These are phyloP conservation scores for Hanseniaspora thailandica DNA, from an alignment of 805 yeast genomes.

Conservation along the genomic window DNA sequence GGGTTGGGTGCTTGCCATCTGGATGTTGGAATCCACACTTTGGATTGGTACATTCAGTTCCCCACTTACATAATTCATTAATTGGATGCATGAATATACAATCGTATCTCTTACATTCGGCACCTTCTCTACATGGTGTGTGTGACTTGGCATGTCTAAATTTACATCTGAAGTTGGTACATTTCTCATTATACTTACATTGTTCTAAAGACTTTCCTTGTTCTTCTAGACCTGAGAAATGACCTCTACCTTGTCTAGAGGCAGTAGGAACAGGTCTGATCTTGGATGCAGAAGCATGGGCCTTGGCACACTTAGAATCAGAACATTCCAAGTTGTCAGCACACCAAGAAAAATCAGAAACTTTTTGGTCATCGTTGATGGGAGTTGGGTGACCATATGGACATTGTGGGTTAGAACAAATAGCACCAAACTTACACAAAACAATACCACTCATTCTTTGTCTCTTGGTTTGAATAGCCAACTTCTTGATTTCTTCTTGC, in stretches of 20 bases:
- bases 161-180: slow-evolving; percentile 69
- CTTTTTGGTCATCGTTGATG: slow-evolving; percentile 61
- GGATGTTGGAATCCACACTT: slow-evolving; percentile 73
- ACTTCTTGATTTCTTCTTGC: slow-evolving; percentile 29
- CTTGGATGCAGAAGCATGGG: slow-evolving; percentile 70
- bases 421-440: slow-evolving; percentile 63
- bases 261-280: slow-evolving; percentile 30
- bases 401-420: slow-evolving; percentile 68
- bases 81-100: slow-evolving; percentile 78
- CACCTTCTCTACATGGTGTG: slow-evolving; percentile 72
- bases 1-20: slow-evolving; percentile 46
- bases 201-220: slow-evolving; percentile 55
- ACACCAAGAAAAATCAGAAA: slow-evolving; percentile 65
- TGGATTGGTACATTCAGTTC: slow-evolving; percentile 57
- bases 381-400: slow-evolving; percentile 91
- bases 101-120: slow-evolving; percentile 62
- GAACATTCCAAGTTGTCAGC: slow-evolving; percentile 52
- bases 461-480: slow-evolving; percentile 27
- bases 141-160: slow-evolving; percentile 72
- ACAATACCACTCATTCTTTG: slow-evolving; percentile 40
- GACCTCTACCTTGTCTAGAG: slow-evolving; percentile 14
- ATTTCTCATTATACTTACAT: slow-evolving; percentile 65
- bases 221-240: slow-evolving; percentile 17
- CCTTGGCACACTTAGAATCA: slow-evolving; percentile 51
- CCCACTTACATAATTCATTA: slow-evolving; percentile 69